These are phyloP conservation scores for Barbarea vulgaris DNA, from an alignment of 345 rosid genomes.

Conservation along the genomic window DNA sequence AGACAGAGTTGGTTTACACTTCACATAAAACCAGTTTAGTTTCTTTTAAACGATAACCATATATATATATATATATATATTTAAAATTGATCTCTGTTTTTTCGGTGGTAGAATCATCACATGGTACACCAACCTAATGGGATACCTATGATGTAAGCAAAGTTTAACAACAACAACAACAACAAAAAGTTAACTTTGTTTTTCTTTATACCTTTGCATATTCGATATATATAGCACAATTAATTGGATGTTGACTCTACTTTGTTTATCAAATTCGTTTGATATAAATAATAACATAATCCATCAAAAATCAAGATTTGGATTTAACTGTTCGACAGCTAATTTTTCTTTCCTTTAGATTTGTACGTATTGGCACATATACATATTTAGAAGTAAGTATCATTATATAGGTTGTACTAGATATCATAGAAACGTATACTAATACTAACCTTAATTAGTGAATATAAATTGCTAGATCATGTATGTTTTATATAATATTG, in stretches of 20 bases:
- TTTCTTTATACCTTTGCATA: slow-evolving; percentile 23
- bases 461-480: background rate
- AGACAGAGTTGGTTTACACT: background rate
- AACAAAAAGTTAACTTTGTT: slow-evolving; percentile 4
- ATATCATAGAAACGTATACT: background rate
- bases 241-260: slow-evolving; percentile 27
- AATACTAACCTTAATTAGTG: slow-evolving; percentile 3
- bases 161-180: slow-evolving; percentile 22
- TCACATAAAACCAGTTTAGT: slow-evolving; percentile 9
- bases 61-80: background rate
- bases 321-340: slow-evolving; percentile 15
- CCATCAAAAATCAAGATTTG: slow-evolving; percentile 2
- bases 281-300: background rate
- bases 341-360: background rate
- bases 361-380: slow-evolving; percentile 9
- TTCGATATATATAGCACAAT: background rate
- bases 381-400: background rate
- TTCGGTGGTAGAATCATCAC: slow-evolving; percentile 39
- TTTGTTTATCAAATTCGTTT: background rate
- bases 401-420: background rate
- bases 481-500: background rate
- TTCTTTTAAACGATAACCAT: background rate
- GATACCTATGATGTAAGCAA: slow-evolving; percentile 41
- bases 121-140: slow-evolving; percentile 40
- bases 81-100: background rate